Percentiles rank a stretch among this genome's conserved stretches.
phyloP scores from a whole-genome alignment of 2,329 filamentous ascomycete species.

The Neocatenulostroma microsporum region DNA sequence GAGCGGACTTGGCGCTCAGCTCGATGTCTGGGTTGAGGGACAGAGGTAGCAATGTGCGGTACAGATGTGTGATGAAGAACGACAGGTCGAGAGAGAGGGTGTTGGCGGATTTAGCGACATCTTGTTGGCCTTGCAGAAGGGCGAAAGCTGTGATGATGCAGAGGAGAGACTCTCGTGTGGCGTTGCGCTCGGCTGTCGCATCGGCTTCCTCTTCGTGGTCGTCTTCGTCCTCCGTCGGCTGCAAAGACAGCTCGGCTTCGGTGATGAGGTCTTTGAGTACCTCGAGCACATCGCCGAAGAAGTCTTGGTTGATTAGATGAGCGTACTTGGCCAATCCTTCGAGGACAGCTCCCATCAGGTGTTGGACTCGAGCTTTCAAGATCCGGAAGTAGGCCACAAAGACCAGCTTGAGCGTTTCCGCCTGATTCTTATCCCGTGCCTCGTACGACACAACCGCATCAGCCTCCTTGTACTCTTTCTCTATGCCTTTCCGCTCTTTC shows the following conservation, averaged over 20 bases:
- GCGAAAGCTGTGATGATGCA: constrained; percentile 95
- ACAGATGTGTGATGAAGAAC: constrained; percentile 93
- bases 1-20: constrained; percentile 63
- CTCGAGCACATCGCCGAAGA: constrained; percentile 93
- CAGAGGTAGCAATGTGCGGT: constrained; percentile 73
- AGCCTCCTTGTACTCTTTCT: constrained; percentile 88
- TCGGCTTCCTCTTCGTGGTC: constrained; percentile 35
- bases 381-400: constrained; percentile 95
- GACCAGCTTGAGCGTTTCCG: constrained; percentile 90
- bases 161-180: constrained; percentile 78
- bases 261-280: constrained; percentile 87
- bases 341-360: constrained; percentile 89
- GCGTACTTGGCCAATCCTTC: constrained; percentile 91
- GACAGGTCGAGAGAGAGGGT: constrained; percentile 82
- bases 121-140: constrained; percentile 80
- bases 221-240: constrained; percentile 38
- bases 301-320: constrained; percentile 97
- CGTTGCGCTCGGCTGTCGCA: constrained; percentile 50
- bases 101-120: constrained; percentile 74
- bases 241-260: constrained; percentile 50
- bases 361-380: constrained; percentile 69
- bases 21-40: constrained; percentile 81
- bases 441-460: constrained; percentile 88
- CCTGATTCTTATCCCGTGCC: constrained; percentile 86
- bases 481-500: constrained; percentile 77